These are phyloP conservation scores for Cladorrhinum sp. DNA, from an alignment of 2,329 filamentous ascomycete species.

Conservation along the genomic window DNA sequence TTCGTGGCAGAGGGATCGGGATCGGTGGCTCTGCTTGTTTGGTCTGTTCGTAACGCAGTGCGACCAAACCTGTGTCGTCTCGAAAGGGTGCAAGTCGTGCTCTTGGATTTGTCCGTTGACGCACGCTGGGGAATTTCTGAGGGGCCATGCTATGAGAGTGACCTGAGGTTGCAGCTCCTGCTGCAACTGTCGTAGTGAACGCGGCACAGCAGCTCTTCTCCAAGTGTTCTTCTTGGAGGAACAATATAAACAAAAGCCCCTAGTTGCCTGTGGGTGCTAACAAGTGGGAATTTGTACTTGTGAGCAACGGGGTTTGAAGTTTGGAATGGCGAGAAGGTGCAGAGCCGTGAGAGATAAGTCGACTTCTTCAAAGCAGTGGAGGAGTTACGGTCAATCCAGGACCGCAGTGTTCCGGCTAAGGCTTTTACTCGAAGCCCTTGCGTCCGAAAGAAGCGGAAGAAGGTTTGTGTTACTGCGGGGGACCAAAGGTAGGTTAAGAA, in stretches of 20 bases:
- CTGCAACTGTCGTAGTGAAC: constrained; percentile 11
- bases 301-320: background rate
- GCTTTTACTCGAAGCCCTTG: constrained; percentile 11
- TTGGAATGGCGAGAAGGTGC: background rate
- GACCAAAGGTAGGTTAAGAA: constrained; percentile 4
- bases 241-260: background rate
- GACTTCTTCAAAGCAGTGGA: background rate
- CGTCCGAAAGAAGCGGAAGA: constrained; percentile 1
- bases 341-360: background rate
- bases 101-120: constrained; percentile 40
- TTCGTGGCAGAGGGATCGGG: constrained; percentile 45
- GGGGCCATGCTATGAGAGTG: constrained; percentile 35
- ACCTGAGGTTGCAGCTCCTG: constrained; percentile 15
- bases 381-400: constrained; percentile 5
- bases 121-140: constrained; percentile 42
- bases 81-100: constrained; percentile 40
- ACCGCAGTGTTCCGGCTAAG: constrained; percentile 12
- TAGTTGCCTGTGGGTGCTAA: background rate
- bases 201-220: constrained; percentile 12
- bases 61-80: constrained; percentile 51
- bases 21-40: constrained; percentile 57
- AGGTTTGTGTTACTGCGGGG: constrained; percentile 12
- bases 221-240: constrained; percentile 5
- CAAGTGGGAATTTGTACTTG: background rate
- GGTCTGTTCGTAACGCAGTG: constrained; percentile 60